phyloP scores from a whole-genome alignment of 768 basidiomycete species.

The Mycena alexandri region DNA sequence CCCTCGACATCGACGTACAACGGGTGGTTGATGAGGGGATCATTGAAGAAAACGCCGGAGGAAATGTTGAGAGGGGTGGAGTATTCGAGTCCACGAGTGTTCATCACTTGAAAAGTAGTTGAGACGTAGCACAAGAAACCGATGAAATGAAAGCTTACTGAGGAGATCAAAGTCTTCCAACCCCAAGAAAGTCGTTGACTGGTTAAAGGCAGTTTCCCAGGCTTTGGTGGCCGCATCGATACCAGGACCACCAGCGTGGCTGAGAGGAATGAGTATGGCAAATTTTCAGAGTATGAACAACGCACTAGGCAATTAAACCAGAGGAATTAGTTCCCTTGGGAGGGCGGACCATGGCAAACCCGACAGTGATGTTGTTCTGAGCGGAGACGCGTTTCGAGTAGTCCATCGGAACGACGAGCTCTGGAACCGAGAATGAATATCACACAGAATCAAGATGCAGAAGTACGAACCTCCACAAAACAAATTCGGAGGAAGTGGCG shows the following conservation, averaged over 20 bases:
- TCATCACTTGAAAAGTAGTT: conserved; percentile 24
- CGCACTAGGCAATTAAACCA: conserved; percentile 27
- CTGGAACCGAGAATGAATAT: neutral
- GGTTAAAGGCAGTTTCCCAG: conserved; percentile 36
- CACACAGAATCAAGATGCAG: too few relatives aligned
- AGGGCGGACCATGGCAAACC: conserved; percentile 37
- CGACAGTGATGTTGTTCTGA: conserved; percentile 29
- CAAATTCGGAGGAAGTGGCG: conserved; percentile 19
- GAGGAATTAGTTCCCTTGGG: neutral
- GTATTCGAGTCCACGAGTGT: conserved; percentile 36
- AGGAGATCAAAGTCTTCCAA: conserved; percentile 37
- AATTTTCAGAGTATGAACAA: neutral
- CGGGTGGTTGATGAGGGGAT: conserved; percentile 20
- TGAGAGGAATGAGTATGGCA: neutral
- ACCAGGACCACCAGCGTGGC: conserved; percentile 33
- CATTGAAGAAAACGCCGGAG: conserved; percentile 25
- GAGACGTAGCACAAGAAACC: neutral
- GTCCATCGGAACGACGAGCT: conserved; percentile 35
- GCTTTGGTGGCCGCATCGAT: conserved; percentile 32
- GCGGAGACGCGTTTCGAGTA: conserved; percentile 25
- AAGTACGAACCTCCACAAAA: conserved; percentile 23
- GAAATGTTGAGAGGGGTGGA: conserved; percentile 38
- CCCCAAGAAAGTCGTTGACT: conserved; percentile 18
- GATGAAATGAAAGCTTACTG: conserved; percentile 6
- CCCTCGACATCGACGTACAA: too few relatives aligned